A percentile compares a stretch with the other conserved stretches of the same genome.
phyloP scores from a whole-genome alignment of 768 basidiomycete genomes.

The Calocybe gangraenosa region DNA sequence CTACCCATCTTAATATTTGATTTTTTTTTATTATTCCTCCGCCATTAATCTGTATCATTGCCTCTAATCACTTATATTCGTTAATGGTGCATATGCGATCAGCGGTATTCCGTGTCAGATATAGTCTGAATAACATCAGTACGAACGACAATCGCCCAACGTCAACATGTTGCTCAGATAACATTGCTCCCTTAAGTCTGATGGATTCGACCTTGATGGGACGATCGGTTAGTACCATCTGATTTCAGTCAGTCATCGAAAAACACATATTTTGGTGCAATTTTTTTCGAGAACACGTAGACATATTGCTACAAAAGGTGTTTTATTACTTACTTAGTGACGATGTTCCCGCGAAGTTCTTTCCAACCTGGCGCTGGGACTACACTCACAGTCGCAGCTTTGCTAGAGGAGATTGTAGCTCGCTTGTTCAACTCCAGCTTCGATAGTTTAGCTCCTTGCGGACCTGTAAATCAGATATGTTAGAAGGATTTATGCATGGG shows the following conservation, averaged over 20 bases:
- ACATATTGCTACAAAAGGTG: not conserved
- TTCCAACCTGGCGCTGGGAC: slow-evolving; percentile 30
- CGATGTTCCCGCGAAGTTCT: slow-evolving; percentile 19
- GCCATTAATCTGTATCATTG: slow-evolving; percentile 4
- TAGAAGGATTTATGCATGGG: not conserved
- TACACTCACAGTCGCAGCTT: slow-evolving; percentile 21
- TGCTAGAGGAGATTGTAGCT: slow-evolving; percentile 24
- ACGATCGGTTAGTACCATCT: too few species aligned
- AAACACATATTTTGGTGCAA: too few species aligned
- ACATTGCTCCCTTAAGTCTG: too few species aligned
- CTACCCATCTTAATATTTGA: slow-evolving; percentile 15
- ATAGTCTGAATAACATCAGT: slow-evolving; percentile 5
- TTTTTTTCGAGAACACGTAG: too few species aligned
- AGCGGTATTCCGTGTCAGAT: slow-evolving; percentile 13
- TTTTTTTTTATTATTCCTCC: slow-evolving; percentile 5
- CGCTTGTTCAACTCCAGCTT: slow-evolving; percentile 27
- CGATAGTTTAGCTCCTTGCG: slow-evolving; percentile 23
- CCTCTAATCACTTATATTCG: slow-evolving; percentile 2
- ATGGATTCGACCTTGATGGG: too few species aligned
- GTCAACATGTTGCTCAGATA: too few species aligned
- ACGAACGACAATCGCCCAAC: too few species aligned
- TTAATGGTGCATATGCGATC: not conserved
- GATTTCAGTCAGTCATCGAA: too few species aligned
- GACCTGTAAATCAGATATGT: slow-evolving; percentile 13
- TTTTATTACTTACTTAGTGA: slow-evolving; percentile 1